These are phyloP conservation scores for Flammula alnicola DNA, from an alignment of 1,284 basidiomycete species.

Conservation along the genomic window DNA sequence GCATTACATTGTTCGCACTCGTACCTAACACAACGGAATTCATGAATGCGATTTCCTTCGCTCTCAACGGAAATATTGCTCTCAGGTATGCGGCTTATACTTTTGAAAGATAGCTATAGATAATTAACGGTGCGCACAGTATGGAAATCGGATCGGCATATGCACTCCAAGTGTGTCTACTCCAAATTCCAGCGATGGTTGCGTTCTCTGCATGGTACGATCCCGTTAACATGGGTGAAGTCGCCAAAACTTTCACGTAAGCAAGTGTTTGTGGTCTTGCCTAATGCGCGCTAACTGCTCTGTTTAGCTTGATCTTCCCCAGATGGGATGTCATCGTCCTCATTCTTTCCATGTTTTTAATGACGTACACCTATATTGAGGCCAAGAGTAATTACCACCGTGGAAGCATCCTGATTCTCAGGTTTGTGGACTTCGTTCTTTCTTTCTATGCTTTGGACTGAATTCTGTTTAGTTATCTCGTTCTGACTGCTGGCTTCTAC, in stretches of 20 bases:
- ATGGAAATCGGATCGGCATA: constrained; percentile 99
- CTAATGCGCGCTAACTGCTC: constrained; percentile 15
- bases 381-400: constrained; percentile 97
- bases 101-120: constrained; percentile 5
- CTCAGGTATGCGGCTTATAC: constrained; percentile 66
- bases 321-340: constrained; percentile 98
- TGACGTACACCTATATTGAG: constrained; percentile 99
- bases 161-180: constrained; percentile 95
- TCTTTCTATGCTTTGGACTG: background rate
- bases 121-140: constrained; percentile 46
- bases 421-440: constrained; percentile 49
- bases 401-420: constrained; percentile 90
- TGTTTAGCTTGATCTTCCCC: constrained; percentile 89
- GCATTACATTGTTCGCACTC: constrained; percentile 94
- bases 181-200: constrained; percentile 99
- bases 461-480: constrained; percentile 64
- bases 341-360: constrained; percentile 92
- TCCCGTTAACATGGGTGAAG: constrained; percentile 80
- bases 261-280: constrained; percentile 28
- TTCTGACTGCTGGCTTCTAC: constrained; percentile 81
- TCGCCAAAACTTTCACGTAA: constrained; percentile 89
- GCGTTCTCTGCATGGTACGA: constrained; percentile 96
- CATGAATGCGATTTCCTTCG: constrained; percentile 99
- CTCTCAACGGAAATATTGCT: constrained; percentile 96
- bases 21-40: constrained; percentile 99